A percentile compares a stretch with the other conserved stretches of the same genome.
These are phyloP conservation scores for Exserohilum rostratum DNA, from an alignment of 2,329 filamentous ascomycete species.

Conservation along the genomic window DNA sequence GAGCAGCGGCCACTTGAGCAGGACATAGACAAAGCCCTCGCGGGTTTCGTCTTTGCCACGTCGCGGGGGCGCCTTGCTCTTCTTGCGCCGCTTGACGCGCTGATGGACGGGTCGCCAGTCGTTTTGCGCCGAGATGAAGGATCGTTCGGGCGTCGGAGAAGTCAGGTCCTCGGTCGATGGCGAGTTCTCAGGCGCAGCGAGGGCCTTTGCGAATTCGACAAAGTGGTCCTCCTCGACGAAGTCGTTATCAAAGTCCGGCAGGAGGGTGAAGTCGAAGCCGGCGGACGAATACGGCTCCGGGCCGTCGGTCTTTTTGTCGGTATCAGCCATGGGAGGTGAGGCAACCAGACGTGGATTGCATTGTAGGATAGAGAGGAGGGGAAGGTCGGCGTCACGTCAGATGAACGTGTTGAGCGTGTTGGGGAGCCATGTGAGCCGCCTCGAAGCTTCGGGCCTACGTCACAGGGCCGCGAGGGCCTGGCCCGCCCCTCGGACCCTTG, in stretches of 20 bases:
- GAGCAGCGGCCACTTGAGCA: slow-evolving; percentile 92
- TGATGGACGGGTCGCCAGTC: slow-evolving; percentile 93
- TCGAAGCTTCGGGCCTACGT: slow-evolving; percentile 15
- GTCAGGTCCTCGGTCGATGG: slow-evolving; percentile 65
- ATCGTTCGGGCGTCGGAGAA: slow-evolving; percentile 50
- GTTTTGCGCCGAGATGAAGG: slow-evolving; percentile 87
- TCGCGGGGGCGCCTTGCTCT: slow-evolving; percentile 47
- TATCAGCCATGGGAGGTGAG: slow-evolving; percentile 49
- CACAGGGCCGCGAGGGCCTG: slow-evolving; percentile 7
- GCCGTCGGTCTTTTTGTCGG: slow-evolving; percentile 55
- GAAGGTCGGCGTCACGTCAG: slow-evolving; percentile 1
- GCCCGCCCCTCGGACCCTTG: slow-evolving; percentile 5
- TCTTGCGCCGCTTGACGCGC: slow-evolving; percentile 60
- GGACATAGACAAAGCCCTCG: slow-evolving; percentile 86
- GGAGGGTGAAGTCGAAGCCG: slow-evolving; percentile 69
- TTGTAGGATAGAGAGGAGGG: slow-evolving; percentile 14
- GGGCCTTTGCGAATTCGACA: slow-evolving; percentile 77
- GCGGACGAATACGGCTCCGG: slow-evolving; percentile 66
- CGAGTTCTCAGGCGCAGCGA: slow-evolving; percentile 79
- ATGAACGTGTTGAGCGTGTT: background rate
- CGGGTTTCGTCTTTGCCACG: slow-evolving; percentile 83
- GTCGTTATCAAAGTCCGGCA: slow-evolving; percentile 81
- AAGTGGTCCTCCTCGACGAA: slow-evolving; percentile 78
- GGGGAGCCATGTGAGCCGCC: slow-evolving; percentile 6
- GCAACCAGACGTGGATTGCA: slow-evolving; percentile 13